phyloP scores from a whole-genome alignment of 208 protist species.

The Trypanosomatidae sp. region DNA sequence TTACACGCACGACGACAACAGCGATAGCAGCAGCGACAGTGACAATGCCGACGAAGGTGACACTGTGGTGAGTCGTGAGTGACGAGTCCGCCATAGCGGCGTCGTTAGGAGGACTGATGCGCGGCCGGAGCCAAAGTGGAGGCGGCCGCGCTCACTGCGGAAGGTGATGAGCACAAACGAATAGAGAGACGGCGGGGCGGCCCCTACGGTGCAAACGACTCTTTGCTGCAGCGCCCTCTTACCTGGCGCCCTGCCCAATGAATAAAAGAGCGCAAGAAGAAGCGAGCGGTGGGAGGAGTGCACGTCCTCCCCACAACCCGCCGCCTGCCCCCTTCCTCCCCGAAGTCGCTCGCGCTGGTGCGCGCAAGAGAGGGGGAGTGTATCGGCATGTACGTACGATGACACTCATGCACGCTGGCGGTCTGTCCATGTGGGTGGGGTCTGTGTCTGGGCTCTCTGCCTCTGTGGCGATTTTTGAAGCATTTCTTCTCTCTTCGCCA shows the following conservation, averaged over 20 bases:
- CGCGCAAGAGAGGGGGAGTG: too few species aligned
- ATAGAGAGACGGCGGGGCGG: not conserved
- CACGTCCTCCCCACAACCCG: too few species aligned
- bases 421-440: not conserved
- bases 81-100: not conserved
- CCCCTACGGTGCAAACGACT: not conserved
- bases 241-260: too few species aligned
- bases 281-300: too few species aligned
- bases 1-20: slow-evolving; percentile 1
- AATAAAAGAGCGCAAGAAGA: too few species aligned
- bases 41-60: not conserved
- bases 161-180: not conserved
- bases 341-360: not conserved
- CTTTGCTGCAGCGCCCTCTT: not conserved
- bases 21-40: not conserved
- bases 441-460: not conserved
- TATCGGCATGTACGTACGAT: too few species aligned
- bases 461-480: not conserved
- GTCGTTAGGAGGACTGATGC: not conserved
- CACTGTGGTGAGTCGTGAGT: not conserved
- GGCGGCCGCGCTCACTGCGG: not conserved
- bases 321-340: too few species aligned
- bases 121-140: not conserved
- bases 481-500: not conserved
- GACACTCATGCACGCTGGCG: not conserved